Evolutionary conservation across 306 rosid genomes (phyloP), one percentile per base, ranked within the genome.

Genomic region (Castanopsis chinensis): DNA sequence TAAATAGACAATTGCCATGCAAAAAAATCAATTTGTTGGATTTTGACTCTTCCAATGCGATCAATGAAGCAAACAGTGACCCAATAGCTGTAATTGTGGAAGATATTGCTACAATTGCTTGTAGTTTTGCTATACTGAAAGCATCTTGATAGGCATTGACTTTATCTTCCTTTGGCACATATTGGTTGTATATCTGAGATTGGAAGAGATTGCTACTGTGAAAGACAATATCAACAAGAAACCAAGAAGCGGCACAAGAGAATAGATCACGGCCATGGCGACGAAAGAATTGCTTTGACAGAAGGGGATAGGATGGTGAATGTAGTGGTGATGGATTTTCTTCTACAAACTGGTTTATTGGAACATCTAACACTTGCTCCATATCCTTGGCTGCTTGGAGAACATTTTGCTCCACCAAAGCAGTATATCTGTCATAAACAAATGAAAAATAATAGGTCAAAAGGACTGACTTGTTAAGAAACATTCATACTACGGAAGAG

Each of bases 1-100:
- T 5, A 90, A 59, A 15, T 85, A 90, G 3, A 85, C 77, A 19
- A 85, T 1, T 8, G 89, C 95, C 97, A 90, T 90, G 77, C 76
- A 55, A 59, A 82, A 82, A 81, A 27, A 92, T 95, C 97, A 82
- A 87, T 80, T n/a, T 86, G 74, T 73, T 92, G 97, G 58, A 90
- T 87, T n/a, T 76, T 87, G 41, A 87, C 90, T 75, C 97, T 76
- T 15, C 97, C 97, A 5, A 91, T 35, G 0, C 91, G 88, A 20
- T 92, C 97, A 56, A 92, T 92, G 87, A 83, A 92, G 45, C 79
- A 88, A 3, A 92, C 86, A 0, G 92, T 74, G 88, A 89, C 82
- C 86, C 86, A 92, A 77, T 92, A 92, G 28, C 97, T 0, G 97
- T 95, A 53, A 92, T 89, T 5, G 95, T 89, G 57, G 97, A 90